Evolutionary conservation across 345 rosid species (phyloP), one percentile per base, ranked within the genome.

Genomic region (Jatropha curcas): DNA sequence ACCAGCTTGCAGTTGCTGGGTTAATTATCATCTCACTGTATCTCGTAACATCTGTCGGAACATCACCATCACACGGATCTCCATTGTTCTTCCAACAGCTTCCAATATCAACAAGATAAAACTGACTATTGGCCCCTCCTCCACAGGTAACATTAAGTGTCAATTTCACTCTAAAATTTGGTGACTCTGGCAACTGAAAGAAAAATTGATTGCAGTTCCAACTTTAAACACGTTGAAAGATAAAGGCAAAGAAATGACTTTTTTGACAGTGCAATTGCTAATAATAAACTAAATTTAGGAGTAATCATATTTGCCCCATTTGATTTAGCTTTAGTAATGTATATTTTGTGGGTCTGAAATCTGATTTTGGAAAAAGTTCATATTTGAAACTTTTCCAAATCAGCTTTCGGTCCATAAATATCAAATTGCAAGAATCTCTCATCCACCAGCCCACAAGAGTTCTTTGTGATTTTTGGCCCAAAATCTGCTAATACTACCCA

Each of bases 21-120:
- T 76, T 76, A 34, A 76, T 71, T 33, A 76, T 71, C 80, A 76
- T 76, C 68, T 76, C 80, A 41, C 75, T 76, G 61, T 76, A 76
- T 76, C 80, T 65, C 16, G 80, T 76, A 17, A 76, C 76, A 76
- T 76, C 80, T 34, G 80, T 76, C 4, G 66, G 37, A 37, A 67
- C 71, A 76, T 76, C 75, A 55, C 80, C 80, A 39, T 76, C 76
- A 66, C 80, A 76, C 8, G 80, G 80, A 34, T 65, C 68, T 2
- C 80, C 80, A 65, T 71, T 76, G 60, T 71, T 76, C 75, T 76
- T 76, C 80, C 80, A 76, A 22, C 80, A 76, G 76, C 80, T 76
- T 59, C 80, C 80, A 34, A 76, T 71, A 24, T 76, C 80, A 28
- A 76, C 31, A 20, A 76, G 76, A 65, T 76, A 76, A 51, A 76